Conservation (phyloP, 2,329 filamentous ascomycete species). For the Diplocarpon rosae region DNA sequence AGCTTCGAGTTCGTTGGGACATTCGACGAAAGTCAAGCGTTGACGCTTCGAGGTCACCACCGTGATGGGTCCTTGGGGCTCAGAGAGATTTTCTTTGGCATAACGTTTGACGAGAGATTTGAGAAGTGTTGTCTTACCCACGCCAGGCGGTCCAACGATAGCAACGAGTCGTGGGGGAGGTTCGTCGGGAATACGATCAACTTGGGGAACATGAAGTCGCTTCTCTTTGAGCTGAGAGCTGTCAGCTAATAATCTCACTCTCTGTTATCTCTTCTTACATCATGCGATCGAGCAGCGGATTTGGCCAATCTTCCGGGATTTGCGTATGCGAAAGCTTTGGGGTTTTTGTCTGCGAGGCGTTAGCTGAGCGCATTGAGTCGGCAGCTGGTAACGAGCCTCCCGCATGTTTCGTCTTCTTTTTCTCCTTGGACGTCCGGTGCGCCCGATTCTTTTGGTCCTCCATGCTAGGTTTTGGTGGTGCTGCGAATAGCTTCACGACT, state of each 20-base stretch:
- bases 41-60: slow-evolving; percentile 95
- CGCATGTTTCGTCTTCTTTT: slow-evolving; percentile 74
- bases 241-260: slow-evolving; percentile 7
- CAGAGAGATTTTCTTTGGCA: slow-evolving; percentile 86
- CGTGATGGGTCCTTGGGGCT: slow-evolving; percentile 85
- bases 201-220: slow-evolving; percentile 86
- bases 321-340: slow-evolving; percentile 29
- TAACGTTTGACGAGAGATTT: slow-evolving; percentile 92
- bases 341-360: slow-evolving; percentile 24
- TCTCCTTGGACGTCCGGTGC: slow-evolving; percentile 80
- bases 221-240: slow-evolving; percentile 73
- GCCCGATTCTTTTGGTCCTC: slow-evolving; percentile 76
- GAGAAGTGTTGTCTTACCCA: slow-evolving; percentile 89
- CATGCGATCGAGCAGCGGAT: slow-evolving; percentile 39
- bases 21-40: slow-evolving; percentile 90
- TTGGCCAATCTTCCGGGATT: slow-evolving; percentile 29
- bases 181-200: slow-evolving; percentile 92
- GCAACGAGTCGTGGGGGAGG: slow-evolving; percentile 86
- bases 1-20: slow-evolving; percentile 87
- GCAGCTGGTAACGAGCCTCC: slow-evolving; percentile 37
- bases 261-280: slow-evolving; percentile 31
- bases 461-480: slow-evolving; percentile 36
- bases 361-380: slow-evolving; percentile 1
- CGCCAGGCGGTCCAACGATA: slow-evolving; percentile 89
- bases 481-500: neutral